These are phyloP conservation scores for Kondoa malvinella DNA, from an alignment of 768 basidiomycete species.

Conservation along the genomic window DNA sequence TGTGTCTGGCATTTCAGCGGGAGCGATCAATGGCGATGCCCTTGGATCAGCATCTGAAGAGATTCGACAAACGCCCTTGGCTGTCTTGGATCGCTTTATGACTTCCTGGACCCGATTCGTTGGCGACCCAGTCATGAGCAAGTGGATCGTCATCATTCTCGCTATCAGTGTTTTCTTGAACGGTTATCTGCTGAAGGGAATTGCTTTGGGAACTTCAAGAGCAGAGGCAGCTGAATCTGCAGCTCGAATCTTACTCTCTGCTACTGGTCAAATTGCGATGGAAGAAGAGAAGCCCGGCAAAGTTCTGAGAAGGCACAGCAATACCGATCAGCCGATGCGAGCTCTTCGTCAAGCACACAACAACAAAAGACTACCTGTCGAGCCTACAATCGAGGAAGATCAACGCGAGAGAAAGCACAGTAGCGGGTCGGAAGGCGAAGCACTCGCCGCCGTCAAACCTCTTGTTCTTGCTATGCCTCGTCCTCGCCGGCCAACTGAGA, in stretches of 20 bases:
- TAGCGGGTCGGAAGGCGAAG: not conserved
- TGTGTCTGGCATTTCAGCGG: conserved; percentile 25
- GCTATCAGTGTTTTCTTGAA: conserved; percentile 75
- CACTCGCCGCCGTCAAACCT: not conserved
- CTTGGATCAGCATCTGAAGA: conserved; percentile 26
- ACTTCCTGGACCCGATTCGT: conserved; percentile 74
- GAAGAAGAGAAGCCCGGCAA: conserved; percentile 11
- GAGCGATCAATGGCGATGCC: conserved; percentile 26
- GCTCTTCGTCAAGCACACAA: not conserved
- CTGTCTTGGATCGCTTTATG: conserved; percentile 62
- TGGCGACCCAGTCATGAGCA: conserved; percentile 80
- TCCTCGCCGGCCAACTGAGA: not conserved
- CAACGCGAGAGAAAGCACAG: not conserved
- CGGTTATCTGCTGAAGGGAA: conserved; percentile 68
- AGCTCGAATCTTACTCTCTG: conserved; percentile 32
- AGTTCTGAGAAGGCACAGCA: not conserved
- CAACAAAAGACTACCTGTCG: not conserved
- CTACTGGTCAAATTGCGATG: conserved; percentile 18
- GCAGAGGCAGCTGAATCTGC: conserved; percentile 33
- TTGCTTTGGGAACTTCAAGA: conserved; percentile 32
- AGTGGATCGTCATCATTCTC: conserved; percentile 83
- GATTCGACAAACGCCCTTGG: conserved; percentile 16
- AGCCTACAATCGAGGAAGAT: not conserved
- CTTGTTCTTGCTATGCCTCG: not conserved
- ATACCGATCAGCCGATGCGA: not conserved